These are phyloP conservation scores for Penicillium verhagenii DNA, from an alignment of 495 filamentous ascomycete species.

Conservation along the genomic window DNA sequence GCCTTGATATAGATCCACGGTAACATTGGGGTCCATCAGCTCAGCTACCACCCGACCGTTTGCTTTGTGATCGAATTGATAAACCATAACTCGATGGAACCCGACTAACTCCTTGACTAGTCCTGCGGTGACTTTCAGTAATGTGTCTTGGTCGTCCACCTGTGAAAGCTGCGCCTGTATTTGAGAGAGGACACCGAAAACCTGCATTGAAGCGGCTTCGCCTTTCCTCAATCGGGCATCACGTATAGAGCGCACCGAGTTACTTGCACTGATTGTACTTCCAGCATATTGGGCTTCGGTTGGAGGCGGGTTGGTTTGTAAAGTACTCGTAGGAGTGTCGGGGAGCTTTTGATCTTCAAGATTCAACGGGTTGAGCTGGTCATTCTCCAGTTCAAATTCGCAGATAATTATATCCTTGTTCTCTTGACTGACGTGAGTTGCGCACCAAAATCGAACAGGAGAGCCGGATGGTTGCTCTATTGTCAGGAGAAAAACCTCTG, in stretches of 20 bases:
- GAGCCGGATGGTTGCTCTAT: neutral
- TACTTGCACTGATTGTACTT: conserved; percentile 5
- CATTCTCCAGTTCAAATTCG: conserved; percentile 5
- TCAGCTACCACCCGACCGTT: conserved; percentile 85
- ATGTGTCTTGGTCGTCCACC: conserved; percentile 52
- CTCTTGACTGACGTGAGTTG: neutral
- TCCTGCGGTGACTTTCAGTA: conserved; percentile 27
- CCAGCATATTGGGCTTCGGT: neutral
- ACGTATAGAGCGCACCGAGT: conserved; percentile 1
- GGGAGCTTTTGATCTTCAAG: neutral
- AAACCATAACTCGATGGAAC: conserved; percentile 88
- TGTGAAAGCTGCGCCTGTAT: conserved; percentile 58
- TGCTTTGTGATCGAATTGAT: conserved; percentile 77
- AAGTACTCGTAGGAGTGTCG: neutral
- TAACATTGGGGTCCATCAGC: conserved; percentile 72
- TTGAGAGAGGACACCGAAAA: conserved; percentile 37
- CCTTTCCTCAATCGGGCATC: conserved; percentile 6
- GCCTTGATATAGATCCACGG: conserved; percentile 81
- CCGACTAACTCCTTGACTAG: conserved; percentile 70
- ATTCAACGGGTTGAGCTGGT: conserved; percentile 2
- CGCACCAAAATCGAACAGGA: conserved; percentile 1
- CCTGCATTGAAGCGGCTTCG: conserved; percentile 6
- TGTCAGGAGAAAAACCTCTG: conserved; percentile 1
- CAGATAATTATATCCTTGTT: conserved; percentile 7
- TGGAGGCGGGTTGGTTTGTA: neutral